A percentile compares a stretch with the other conserved stretches of the same genome.
Conservation (phyloP, 208 protist genomes). For the Acanthamoeba castellanii region DNA sequence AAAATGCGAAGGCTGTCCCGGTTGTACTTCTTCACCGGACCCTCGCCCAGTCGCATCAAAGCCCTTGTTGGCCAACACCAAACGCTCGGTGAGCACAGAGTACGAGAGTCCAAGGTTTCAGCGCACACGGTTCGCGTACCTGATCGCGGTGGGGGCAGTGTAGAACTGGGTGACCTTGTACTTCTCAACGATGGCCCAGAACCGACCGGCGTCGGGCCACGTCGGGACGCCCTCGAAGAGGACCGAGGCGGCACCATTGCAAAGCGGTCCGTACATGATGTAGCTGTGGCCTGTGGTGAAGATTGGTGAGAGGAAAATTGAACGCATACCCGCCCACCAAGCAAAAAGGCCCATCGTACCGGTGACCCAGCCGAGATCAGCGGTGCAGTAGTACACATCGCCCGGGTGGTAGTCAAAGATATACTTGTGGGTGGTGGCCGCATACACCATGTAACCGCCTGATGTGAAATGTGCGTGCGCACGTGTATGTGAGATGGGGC, state of each 20-base stretch:
- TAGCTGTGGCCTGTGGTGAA: slow-evolving; percentile 98
- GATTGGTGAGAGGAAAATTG: slow-evolving; percentile 94
- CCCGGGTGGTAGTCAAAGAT: slow-evolving; percentile 96
- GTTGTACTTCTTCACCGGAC: slow-evolving; percentile 89
- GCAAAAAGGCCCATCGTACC: neutral
- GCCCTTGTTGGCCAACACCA: slow-evolving; percentile 87
- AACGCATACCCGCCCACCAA: neutral
- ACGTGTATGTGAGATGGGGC: neutral
- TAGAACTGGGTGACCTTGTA: slow-evolving; percentile 97
- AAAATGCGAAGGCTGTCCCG: slow-evolving; percentile 94
- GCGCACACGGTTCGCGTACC: neutral
- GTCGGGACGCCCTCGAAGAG: slow-evolving; percentile 96
- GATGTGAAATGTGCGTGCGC: neutral
- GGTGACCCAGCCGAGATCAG: slow-evolving; percentile 89
- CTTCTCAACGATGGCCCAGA: slow-evolving; percentile 96
- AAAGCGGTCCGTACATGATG: slow-evolving; percentile 98
- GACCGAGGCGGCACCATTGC: slow-evolving; percentile 95
- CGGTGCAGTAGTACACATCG: slow-evolving; percentile 96
- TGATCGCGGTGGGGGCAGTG: slow-evolving; percentile 96
- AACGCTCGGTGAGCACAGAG: too few relatives aligned
- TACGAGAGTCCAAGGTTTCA: neutral
- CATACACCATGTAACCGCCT: slow-evolving; percentile 95
- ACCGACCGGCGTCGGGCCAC: slow-evolving; percentile 93
- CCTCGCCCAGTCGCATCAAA: slow-evolving; percentile 93
- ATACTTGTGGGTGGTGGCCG: slow-evolving; percentile 94